Evolutionary conservation across 306 rosid species (phyloP).

Genomic region (Trifolium pratense): DNA sequence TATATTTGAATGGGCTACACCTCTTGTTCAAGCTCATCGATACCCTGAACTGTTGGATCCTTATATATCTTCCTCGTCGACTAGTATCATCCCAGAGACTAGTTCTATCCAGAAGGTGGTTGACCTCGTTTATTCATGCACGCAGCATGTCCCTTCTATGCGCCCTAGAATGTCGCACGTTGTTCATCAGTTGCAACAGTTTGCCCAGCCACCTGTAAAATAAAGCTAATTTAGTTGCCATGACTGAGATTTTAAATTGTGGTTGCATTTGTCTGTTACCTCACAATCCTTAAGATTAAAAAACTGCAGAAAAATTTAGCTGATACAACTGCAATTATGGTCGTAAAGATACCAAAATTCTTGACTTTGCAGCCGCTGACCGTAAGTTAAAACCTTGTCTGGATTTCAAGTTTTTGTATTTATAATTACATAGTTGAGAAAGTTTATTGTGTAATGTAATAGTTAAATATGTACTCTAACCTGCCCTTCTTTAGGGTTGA

Average conservation of each 20-base stretch:
- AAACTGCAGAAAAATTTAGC: background rate
- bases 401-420: slow-evolving; percentile 23
- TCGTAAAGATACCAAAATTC: background rate
- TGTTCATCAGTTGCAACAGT: slow-evolving; percentile 93
- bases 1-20: slow-evolving; percentile 97
- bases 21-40: slow-evolving; percentile 89
- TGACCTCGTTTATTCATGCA: slow-evolving; percentile 97
- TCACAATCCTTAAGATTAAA: background rate
- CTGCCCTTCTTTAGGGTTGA: slow-evolving; percentile 11
- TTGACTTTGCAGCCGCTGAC: background rate
- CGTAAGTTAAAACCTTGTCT: background rate
- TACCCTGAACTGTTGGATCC: slow-evolving; percentile 95
- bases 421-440: slow-evolving; percentile 6
- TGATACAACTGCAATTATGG: background rate
- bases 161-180: slow-evolving; percentile 99
- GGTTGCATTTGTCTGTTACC: background rate
- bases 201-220: slow-evolving; percentile 62
- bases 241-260: slow-evolving; percentile 2
- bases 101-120: slow-evolving; percentile 85
- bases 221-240: slow-evolving; percentile 38
- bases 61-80: slow-evolving; percentile 63
- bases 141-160: slow-evolving; percentile 97
- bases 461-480: slow-evolving; percentile 32
- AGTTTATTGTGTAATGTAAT: background rate
- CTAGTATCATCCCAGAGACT: slow-evolving; percentile 76